Evolutionary conservation across 306 rosid species (phyloP), one percentile per base, ranked within the genome.

Genomic region (Crotalaria pallida): DNA sequence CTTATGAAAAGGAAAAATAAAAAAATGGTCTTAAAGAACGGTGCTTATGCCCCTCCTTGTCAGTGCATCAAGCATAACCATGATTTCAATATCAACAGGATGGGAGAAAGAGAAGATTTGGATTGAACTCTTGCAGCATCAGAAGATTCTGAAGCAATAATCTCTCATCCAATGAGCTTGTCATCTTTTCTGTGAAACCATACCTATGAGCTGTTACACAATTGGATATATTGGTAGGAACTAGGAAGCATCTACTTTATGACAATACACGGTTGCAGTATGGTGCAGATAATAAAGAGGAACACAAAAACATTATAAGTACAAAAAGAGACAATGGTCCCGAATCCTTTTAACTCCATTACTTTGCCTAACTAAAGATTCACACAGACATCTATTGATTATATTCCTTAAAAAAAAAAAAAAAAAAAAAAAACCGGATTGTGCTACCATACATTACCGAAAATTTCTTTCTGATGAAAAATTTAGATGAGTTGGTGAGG

Each of bases 161-260:
- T 7, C 18, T 47, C 49, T 16, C 45, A 5, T 19, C 26, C 10
- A 24, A 57, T 23, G 58, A 26, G 16, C n/a, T 21, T 2, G 15
- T 51, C 49, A 51, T 34, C 50, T 67, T 45, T 56, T 29, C 13
- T 59, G 43, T 58, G 45, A 38, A 72, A 36, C 53, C 7, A 56
- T 29, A 36, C 67, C 27, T 23, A 26, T 65, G 36, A 44, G 65
- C 56, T 40, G 65, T 24, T 34, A 26, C 66, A 21, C 17, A 41
- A 15, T 40, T 3, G 48, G 44, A 60, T 38, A 27, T 27, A 27
- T 27, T n/a, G n/a, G n/a, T n/a, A 26, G 29, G 29, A 27, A 3
- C 31, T 33, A 6, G 60, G 41, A 9, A 53, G 74, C 21, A 70
- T 65, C 44, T 48, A 56, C 75, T 70, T 70, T 41, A 24, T 55